Base-by-base conservation (phyloP, 192 early-diverging fungal genomes). In the Coemansia sp. region DNA sequence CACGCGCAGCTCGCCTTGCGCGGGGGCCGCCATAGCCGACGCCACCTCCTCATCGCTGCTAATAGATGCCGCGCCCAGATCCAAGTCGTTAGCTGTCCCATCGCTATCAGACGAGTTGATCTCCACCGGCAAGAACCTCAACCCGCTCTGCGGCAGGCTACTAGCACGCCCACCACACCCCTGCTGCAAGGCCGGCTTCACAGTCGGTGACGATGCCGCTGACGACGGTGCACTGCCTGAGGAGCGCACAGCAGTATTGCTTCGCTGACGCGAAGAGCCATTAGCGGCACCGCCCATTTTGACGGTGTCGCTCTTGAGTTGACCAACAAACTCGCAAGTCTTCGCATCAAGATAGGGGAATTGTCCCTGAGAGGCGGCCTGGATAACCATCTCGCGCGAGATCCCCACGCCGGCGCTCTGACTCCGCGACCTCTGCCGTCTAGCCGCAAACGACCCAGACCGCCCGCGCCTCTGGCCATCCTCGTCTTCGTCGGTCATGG, bases 321-420 rank as follows among this genome's bases (percentile, higher is more conserved):
- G 79, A 0, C 79, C 79, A 14, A 82, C 79, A 82, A 82, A 82
- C 79, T 82, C 68, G 56, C 75, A 76, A 5, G 79, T 82, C 47
- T 73, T 75, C 18, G 79, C 75, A 36, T 82, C 79, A 59, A 82
- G 34, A 20, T 71, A 82, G 20, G 79, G 75, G 23, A 82, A 82
- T 68, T 82, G 79, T 28, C 79, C 79, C 37, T 73, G 64, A 6
- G 72, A 62, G 3, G 79, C 79, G 0, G 79, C 79, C 69, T 73
- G 71, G n/a, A 82, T 76, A 3, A 77, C 79, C 79, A 82, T 82
- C 26, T 68, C 67, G 7, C 79, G 79, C 41, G 79, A 77, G 2
- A 82, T 77, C 0, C 79, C 79, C 0, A 82, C 79, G 23, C 79
- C 79, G 0, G 79, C 79, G 33, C 79, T 82, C 45, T 82, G 79